A percentile compares a stretch with the other conserved stretches of the same genome.
phyloP scores from a whole-genome alignment of 805 yeast genomes.

The Metschnikowia anglica region DNA sequence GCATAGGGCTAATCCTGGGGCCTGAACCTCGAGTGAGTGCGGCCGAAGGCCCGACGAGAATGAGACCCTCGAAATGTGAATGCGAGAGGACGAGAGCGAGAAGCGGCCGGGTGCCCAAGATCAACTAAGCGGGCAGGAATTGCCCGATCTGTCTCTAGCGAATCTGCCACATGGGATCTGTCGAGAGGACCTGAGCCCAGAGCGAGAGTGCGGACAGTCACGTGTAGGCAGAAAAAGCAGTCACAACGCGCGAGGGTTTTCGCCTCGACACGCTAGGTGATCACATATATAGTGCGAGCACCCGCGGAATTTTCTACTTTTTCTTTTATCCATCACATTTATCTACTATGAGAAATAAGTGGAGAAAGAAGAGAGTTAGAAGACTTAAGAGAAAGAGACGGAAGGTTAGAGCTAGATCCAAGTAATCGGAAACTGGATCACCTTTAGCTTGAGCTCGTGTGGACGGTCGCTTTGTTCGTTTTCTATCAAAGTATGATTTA shows the following conservation, averaged over 20 bases:
- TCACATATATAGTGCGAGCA: conserved; percentile 23
- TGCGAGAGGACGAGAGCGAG: no score
- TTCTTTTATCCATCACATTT: conserved; percentile 24
- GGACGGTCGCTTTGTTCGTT: conserved; percentile 7
- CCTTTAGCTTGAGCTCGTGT: conserved; percentile 15
- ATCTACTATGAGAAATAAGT: conserved; percentile 85
- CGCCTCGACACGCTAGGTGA: conserved; percentile 26
- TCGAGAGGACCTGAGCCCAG: background rate
- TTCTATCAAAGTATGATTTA: background rate
- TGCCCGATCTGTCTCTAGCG: no score
- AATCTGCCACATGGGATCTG: no score
- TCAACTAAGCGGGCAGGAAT: no score
- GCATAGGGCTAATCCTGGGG: conserved; percentile 3
- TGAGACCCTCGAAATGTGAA: no score
- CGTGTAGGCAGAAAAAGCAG: conserved; percentile 18
- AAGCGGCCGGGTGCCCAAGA: no score
- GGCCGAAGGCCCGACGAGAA: no score
- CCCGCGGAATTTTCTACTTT: conserved; percentile 23
- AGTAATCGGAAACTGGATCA: conserved; percentile 61
- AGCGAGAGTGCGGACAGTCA: conserved; percentile 3
- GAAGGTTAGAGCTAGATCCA: conserved; percentile 99
- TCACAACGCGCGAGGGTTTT: conserved; percentile 18
- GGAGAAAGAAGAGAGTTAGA: conserved; percentile 99
- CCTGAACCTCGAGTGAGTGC: no score
- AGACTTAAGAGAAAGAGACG: conserved; percentile 99